phyloP scores from a whole-genome alignment of 257 asterid species.

The Fraxinus excelsior region DNA sequence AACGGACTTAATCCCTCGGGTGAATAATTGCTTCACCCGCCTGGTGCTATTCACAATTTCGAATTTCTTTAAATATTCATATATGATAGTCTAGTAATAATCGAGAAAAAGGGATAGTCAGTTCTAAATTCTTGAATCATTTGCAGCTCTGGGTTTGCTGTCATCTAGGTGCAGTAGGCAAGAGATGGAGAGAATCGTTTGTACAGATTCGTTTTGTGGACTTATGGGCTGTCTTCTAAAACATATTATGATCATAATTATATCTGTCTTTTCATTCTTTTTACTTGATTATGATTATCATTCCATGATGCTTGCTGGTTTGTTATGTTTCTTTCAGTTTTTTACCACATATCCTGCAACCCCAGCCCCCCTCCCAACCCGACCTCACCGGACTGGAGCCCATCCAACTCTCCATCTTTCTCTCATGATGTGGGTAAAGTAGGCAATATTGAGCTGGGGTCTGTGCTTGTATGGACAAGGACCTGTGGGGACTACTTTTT shows the following conservation, averaged over 20 bases:
- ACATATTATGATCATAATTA: constrained; percentile 32
- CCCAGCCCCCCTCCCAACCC: background rate
- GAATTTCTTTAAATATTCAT: constrained; percentile 50
- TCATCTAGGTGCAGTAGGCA: constrained; percentile 36
- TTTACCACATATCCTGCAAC: background rate
- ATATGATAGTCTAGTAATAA: constrained; percentile 33
- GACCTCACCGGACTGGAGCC: background rate
- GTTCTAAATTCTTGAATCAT: constrained; percentile 37
- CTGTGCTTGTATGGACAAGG: background rate
- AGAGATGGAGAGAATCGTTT: constrained; percentile 35
- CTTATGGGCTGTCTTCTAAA: constrained; percentile 26
- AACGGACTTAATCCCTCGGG: constrained; percentile 28
- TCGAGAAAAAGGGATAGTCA: constrained; percentile 31
- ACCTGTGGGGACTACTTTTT: background rate
- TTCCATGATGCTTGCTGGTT: no score
- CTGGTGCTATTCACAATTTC: constrained; percentile 35
- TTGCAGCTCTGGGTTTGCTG: constrained; percentile 39
- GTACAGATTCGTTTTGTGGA: constrained; percentile 42
- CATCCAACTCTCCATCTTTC: background rate
- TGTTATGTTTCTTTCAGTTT: background rate
- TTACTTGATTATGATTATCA: no score
- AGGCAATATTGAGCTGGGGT: background rate
- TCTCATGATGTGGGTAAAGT: background rate
- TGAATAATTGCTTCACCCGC: constrained; percentile 28
- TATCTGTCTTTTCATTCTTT: background rate